Evolutionary conservation across 2,329 filamentous ascomycete genomes (phyloP).

Genomic region (Triangularia setosa): DNA sequence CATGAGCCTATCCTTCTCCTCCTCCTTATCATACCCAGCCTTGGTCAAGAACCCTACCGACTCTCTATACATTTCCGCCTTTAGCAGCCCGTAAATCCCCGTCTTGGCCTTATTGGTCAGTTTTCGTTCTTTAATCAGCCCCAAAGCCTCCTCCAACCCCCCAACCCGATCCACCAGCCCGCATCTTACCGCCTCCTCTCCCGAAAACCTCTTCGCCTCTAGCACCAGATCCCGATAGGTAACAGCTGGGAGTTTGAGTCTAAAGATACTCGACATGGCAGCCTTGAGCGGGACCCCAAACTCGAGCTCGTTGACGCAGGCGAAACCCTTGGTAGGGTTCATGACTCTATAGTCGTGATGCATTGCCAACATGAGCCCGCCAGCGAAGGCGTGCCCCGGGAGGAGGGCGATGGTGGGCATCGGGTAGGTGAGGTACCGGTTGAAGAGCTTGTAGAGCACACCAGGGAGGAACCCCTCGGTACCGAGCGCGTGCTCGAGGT

Average conservation of each 20-base stretch:
- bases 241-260: slow-evolving; percentile 58
- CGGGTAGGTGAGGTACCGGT: slow-evolving; percentile 64
- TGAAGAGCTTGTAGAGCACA: slow-evolving; percentile 62
- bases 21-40: slow-evolving; percentile 46
- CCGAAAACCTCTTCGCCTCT: slow-evolving; percentile 67
- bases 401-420: slow-evolving; percentile 80
- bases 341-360: slow-evolving; percentile 81
- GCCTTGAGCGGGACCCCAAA: slow-evolving; percentile 72
- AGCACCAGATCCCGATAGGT: slow-evolving; percentile 64
- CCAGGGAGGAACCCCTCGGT: slow-evolving; percentile 57
- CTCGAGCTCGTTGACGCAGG: slow-evolving; percentile 78
- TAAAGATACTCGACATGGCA: slow-evolving; percentile 71
- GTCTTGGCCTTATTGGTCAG: slow-evolving; percentile 59
- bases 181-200: slow-evolving; percentile 56
- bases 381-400: slow-evolving; percentile 79
- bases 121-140: slow-evolving; percentile 55
- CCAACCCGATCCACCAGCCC: slow-evolving; percentile 68
- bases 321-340: slow-evolving; percentile 64
- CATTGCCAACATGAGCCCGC: slow-evolving; percentile 76
- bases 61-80: slow-evolving; percentile 71
- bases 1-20: slow-evolving; percentile 44
- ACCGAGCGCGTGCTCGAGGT: slow-evolving; percentile 62
- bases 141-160: slow-evolving; percentile 59
- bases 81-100: slow-evolving; percentile 67
- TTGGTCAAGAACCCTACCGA: slow-evolving; percentile 55